These are phyloP conservation scores for Penicillium sp. DNA, from an alignment of 2,329 filamentous ascomycete species.

Conservation along the genomic window DNA sequence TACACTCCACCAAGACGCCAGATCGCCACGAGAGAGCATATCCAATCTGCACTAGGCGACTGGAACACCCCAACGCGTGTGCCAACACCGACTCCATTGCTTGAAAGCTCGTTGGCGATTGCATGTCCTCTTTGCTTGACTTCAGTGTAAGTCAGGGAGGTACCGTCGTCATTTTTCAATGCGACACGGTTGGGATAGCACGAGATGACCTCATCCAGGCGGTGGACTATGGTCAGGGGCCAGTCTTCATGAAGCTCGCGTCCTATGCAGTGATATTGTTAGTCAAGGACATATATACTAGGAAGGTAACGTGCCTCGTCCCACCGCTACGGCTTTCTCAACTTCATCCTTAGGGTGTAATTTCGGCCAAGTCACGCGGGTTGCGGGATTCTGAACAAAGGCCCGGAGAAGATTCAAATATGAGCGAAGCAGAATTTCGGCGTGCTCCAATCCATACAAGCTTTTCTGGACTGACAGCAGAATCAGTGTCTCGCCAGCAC, in stretches of 20 bases:
- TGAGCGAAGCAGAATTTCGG: conserved; percentile 22
- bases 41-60: conserved; percentile 30
- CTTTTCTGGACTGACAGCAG: conserved; percentile 30
- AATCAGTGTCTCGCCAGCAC: conserved; percentile 16
- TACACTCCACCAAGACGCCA: conserved; percentile 33
- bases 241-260: conserved; percentile 26
- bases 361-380: conserved; percentile 17
- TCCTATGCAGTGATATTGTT: conserved; percentile 12
- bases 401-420: conserved; percentile 19
- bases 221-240: conserved; percentile 36
- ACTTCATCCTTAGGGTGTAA: conserved; percentile 16
- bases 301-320: conserved; percentile 15
- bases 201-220: conserved; percentile 36
- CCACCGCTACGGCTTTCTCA: conserved; percentile 12
- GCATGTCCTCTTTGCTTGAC: conserved; percentile 33
- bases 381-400: conserved; percentile 20
- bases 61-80: conserved; percentile 42
- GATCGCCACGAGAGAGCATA: conserved; percentile 34
- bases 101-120: conserved; percentile 34
- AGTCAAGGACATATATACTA: not conserved
- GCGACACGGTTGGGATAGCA: conserved; percentile 22
- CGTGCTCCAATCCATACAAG: conserved; percentile 30
- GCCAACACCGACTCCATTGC: conserved; percentile 14
- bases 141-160: conserved; percentile 36
- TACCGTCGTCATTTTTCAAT: conserved; percentile 28